Base-by-base conservation (phyloP, 331 rosid genomes). In the Rhamnella rubrinervis region DNA sequence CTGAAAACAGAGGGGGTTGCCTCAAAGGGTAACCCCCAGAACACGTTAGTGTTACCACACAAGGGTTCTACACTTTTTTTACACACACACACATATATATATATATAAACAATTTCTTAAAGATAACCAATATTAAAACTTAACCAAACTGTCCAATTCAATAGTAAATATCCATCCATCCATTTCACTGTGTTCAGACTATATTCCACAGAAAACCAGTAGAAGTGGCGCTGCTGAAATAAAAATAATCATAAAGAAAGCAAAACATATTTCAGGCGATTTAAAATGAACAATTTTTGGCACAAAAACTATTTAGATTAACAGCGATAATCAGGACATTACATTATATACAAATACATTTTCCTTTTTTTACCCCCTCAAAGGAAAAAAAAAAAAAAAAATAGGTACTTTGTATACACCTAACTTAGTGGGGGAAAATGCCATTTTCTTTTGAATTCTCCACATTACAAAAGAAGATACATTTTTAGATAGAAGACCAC, bases 311-410 rank as follows among this genome's bases (percentile, higher is more conserved):
- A 71, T 73, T 70, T 83, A 80, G 60, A 69, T 76, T 75, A 81
- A 83, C 84, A 79, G 80, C 66, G 85, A 75, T 79, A 65, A 75
- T 85, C 71, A 78, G 89, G 81, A 63, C 77, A 85, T 86, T 85
- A 88, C 90, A 91, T 83, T 82, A 87, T 77, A 85, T 79, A 80
- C 87, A 86, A 78, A 70, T 66, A 62, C 86, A 75, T 89, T 77
- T 90, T 76, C 87, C 39, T 64, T 62, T 70, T 59, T 69, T 31
- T 26, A 26, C 5, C 35, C 60, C 82, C 78, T 86, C 70, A 65
- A 73, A 66, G 26, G 68, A 71, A 77, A 63, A 50, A 75, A 40
- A 62, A 37, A 56, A 77, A 66, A 20, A 53, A 53, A 53, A 19
- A 19, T 4, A 53, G 2, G 69, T 87, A 77, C 67, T 68, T 75